These are phyloP conservation scores for Saccharomycopsis crataegensis DNA, from an alignment of 1,139 yeast species.

Conservation along the genomic window DNA sequence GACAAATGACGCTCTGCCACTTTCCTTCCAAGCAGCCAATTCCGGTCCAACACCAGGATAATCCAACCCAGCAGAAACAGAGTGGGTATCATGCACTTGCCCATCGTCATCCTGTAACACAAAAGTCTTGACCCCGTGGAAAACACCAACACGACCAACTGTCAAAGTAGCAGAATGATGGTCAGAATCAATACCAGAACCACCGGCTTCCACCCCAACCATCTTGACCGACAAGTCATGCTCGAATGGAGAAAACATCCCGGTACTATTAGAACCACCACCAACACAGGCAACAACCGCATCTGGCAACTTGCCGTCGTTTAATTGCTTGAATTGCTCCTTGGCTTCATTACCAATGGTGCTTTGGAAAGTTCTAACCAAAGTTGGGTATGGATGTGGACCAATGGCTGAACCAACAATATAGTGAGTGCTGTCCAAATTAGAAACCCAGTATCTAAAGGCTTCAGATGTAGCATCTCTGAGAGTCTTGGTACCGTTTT, in stretches of 20 bases:
- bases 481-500: slow-evolving; percentile 90
- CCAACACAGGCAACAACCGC: slow-evolving; percentile 98
- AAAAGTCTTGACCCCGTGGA: slow-evolving; percentile 95
- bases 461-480: slow-evolving; percentile 99
- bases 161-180: slow-evolving; percentile 90
- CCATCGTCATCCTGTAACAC: slow-evolving; percentile 89
- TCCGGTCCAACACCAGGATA: slow-evolving; percentile 99
- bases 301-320: slow-evolving; percentile 80
- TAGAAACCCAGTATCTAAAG: slow-evolving; percentile 90
- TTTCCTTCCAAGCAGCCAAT: slow-evolving; percentile 88
- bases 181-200: slow-evolving; percentile 85
- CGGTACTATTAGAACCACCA: slow-evolving; percentile 96
- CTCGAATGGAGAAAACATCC: slow-evolving; percentile 92
- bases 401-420: slow-evolving; percentile 98
- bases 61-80: slow-evolving; percentile 96
- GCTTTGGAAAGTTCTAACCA: slow-evolving; percentile 96
- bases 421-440: slow-evolving; percentile 80
- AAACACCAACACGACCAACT: slow-evolving; percentile 91
- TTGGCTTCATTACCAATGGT: slow-evolving; percentile 94
- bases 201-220: slow-evolving; percentile 98
- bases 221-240: slow-evolving; percentile 68
- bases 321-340: slow-evolving; percentile 74
- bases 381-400: slow-evolving; percentile 97
- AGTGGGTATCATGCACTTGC: slow-evolving; percentile 95
- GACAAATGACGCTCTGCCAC: slow-evolving; percentile 83